Evolutionary conservation across 257 asterid species (phyloP).

Genomic region (Lithospermum erythrorhizon): DNA sequence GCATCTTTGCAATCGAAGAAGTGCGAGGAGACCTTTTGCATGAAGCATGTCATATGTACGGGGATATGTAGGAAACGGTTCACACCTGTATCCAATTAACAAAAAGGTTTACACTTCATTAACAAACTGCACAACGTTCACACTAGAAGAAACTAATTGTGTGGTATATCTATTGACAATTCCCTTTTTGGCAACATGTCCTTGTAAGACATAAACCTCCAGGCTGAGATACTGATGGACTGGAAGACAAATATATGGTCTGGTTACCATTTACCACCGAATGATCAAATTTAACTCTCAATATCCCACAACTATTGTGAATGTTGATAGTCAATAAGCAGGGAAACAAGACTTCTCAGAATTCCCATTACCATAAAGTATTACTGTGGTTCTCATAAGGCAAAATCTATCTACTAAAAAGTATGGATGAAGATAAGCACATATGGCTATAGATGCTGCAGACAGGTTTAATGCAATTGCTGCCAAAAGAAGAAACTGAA

Average conservation of each 20-base stretch:
- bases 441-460: no score
- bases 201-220: background rate
- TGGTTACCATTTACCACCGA: no score
- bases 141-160: background rate
- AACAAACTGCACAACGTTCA: background rate
- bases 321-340: no score
- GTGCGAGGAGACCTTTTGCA: constrained; percentile 66
- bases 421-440: no score
- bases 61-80: constrained; percentile 92
- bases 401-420: no score
- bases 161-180: no score
- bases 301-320: no score
- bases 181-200: background rate
- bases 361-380: no score
- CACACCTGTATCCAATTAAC: constrained; percentile 48
- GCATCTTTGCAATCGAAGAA: constrained; percentile 43
- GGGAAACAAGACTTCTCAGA: no score
- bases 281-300: background rate
- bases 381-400: no score
- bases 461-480: no score
- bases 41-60: constrained; percentile 92
- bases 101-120: constrained; percentile 1
- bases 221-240: background rate
- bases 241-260: background rate
- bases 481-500: no score